Evolutionary conservation across 2,329 filamentous ascomycete genomes (phyloP).

Genomic region (Parafenestella ontariensis): DNA sequence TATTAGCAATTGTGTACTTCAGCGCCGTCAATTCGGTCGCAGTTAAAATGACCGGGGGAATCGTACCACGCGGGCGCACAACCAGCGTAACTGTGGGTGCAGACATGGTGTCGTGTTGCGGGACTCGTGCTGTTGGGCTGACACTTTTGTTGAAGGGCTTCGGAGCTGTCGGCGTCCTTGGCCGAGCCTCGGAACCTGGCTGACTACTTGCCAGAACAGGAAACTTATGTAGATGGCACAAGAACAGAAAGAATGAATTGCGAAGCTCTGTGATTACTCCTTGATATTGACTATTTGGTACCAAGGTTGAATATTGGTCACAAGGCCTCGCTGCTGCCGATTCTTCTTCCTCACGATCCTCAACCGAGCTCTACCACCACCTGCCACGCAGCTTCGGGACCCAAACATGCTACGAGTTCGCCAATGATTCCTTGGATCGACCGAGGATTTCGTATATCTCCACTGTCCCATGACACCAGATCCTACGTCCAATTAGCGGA

Average conservation of each 20-base stretch:
- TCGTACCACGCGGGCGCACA: constrained; percentile 56
- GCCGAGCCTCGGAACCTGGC: constrained; percentile 16
- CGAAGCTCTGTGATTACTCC: neutral
- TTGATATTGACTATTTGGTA: neutral
- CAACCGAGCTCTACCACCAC: constrained; percentile 65
- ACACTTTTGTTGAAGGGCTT: constrained; percentile 13
- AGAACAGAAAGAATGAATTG: neutral
- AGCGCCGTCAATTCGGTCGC: constrained; percentile 2
- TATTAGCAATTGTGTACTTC: constrained; percentile 2
- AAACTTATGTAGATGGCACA: neutral
- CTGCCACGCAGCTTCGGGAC: constrained; percentile 63
- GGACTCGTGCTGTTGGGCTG: constrained; percentile 13
- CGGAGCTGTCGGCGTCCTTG: constrained; percentile 6
- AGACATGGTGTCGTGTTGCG: constrained; percentile 45
- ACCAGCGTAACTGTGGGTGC: constrained; percentile 53
- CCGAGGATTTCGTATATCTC: constrained; percentile 57
- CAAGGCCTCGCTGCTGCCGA: neutral
- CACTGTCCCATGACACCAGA: constrained; percentile 66
- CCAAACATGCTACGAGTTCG: constrained; percentile 71
- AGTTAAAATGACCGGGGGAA: constrained; percentile 3
- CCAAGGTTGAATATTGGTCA: neutral
- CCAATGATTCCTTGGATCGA: constrained; percentile 69
- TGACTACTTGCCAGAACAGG: too few species aligned
- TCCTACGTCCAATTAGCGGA: constrained; percentile 51
- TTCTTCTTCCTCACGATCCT: neutral